Conservation (phyloP, 148 eudicot species). For the Rhododendron vialii region DNA sequence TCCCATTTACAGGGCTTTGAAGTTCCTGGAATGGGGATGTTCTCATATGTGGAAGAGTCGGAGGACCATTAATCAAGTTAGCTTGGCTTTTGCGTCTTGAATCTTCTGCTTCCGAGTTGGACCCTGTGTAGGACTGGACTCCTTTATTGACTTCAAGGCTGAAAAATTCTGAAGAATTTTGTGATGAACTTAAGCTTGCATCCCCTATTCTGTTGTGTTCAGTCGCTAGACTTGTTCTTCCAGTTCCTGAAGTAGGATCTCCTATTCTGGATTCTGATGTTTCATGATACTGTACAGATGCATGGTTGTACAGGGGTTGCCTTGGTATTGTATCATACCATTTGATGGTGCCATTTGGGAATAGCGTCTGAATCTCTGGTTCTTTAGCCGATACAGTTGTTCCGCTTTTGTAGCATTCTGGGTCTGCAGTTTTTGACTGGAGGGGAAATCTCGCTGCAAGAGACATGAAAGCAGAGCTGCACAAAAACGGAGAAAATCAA, state of each 20-base stretch:
- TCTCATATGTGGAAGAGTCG: slow-evolving; percentile 10
- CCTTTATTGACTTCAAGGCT: slow-evolving; percentile 24
- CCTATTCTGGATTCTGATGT: slow-evolving; percentile 12
- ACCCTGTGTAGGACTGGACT: slow-evolving; percentile 33
- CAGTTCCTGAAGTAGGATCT: slow-evolving; percentile 2
- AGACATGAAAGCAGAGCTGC: slow-evolving; percentile 66
- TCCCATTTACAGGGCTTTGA: slow-evolving; percentile 18
- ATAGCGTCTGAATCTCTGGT: slow-evolving; percentile 28
- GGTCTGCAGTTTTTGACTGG: slow-evolving; percentile 17
- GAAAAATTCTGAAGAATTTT: slow-evolving; percentile 36
- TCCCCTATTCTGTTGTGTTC: slow-evolving; percentile 14
- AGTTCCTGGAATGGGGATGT: slow-evolving; percentile 12
- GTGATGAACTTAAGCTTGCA: slow-evolving; percentile 39
- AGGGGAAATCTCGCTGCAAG: slow-evolving; percentile 48
- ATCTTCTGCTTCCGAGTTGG: slow-evolving; percentile 37
- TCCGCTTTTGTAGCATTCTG: slow-evolving; percentile 14
- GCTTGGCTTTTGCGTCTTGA: slow-evolving; percentile 12
- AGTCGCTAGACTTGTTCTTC: slow-evolving; percentile 13
- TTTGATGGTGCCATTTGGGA: slow-evolving; percentile 20
- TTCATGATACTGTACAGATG: slow-evolving; percentile 9
- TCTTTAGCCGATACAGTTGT: slow-evolving; percentile 25
- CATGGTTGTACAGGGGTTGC: slow-evolving; percentile 13
- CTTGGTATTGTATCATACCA: slow-evolving; percentile 9
- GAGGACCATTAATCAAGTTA: slow-evolving; percentile 3
- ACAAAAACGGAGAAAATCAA: slow-evolving; percentile 4